Percentiles rank a stretch among this genome's conserved stretches.
Evolutionary conservation across 177 flowering plant genomes (phyloP).

Genomic region (Telopea speciosissima): DNA sequence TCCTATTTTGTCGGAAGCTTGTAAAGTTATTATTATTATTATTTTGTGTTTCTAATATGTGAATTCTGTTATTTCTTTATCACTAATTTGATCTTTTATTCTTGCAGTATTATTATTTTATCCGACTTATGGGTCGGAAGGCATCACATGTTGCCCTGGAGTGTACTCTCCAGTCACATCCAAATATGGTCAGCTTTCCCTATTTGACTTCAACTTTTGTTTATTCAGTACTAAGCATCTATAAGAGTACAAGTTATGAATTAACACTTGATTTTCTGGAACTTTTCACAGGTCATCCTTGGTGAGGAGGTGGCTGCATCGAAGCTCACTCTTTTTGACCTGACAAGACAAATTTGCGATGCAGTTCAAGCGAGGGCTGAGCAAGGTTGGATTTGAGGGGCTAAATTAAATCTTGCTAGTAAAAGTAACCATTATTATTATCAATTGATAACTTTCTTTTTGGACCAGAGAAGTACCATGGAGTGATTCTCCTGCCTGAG

Average conservation of each 20-base stretch:
- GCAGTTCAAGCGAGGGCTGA: conserved; percentile 92
- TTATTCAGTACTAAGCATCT: not conserved
- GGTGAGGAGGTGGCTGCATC: conserved; percentile 97
- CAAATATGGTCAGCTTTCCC: conserved; percentile 73
- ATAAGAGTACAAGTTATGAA: not conserved
- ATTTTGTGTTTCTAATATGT: not conserved
- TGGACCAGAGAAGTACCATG: conserved; percentile 83
- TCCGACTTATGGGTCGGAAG: conserved; percentile 95
- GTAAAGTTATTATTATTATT: not conserved
- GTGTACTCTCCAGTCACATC: conserved; percentile 97
- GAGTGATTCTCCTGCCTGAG: conserved; percentile 89
- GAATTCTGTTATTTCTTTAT: not conserved
- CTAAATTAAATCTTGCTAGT: not conserved
- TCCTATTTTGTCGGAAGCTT: not conserved
- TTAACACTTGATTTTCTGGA: conserved; percentile 6
- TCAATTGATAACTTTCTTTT: not conserved
- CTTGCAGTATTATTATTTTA: conserved; percentile 87
- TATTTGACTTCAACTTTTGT: too few species aligned
- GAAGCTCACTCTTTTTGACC: conserved; percentile 93
- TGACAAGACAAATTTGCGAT: conserved; percentile 91
- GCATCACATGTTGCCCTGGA: conserved; percentile 97
- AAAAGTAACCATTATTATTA: not conserved
- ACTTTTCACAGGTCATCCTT: conserved; percentile 29
- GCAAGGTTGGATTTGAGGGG: conserved; percentile 35
- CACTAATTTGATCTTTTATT: not conserved